A percentile compares a stretch with the other conserved stretches of the same genome.
Evolutionary conservation across 768 basidiomycete genomes (phyloP).

Genomic region (Agaricus blazei): DNA sequence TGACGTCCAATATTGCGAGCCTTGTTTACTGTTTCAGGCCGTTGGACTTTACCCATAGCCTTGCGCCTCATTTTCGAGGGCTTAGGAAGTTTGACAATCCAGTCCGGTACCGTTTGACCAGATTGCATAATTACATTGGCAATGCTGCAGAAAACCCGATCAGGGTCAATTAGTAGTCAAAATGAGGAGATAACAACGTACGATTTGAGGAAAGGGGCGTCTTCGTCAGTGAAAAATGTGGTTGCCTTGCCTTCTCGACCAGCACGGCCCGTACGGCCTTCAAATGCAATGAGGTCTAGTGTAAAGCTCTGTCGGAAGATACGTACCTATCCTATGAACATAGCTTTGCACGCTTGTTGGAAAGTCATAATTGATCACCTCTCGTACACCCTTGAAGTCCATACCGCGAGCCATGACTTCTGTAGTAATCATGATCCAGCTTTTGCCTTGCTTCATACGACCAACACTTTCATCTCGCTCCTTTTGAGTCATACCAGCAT

Average conservation of each 20-base stretch:
- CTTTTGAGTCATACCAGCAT: conserved; percentile 84
- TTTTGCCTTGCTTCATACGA: conserved; percentile 83
- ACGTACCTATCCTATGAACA: conserved; percentile 86
- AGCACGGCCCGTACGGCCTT: conserved; percentile 92
- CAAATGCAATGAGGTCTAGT: neutral
- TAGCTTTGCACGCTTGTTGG: conserved; percentile 95
- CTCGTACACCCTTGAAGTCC: conserved; percentile 92
- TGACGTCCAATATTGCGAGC: conserved; percentile 63
- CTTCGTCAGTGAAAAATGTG: conserved; percentile 94
- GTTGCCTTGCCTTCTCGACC: conserved; percentile 90
- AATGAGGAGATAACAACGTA: conserved; percentile 21
- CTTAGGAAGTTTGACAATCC: conserved; percentile 93
- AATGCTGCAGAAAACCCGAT: conserved; percentile 46
- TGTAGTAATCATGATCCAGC: conserved; percentile 94
- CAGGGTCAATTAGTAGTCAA: conserved; percentile 4
- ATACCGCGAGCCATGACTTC: conserved; percentile 98
- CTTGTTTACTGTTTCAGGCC: conserved; percentile 67
- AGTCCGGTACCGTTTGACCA: conserved; percentile 87
- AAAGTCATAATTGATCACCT: conserved; percentile 97
- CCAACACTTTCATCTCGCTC: conserved; percentile 83
- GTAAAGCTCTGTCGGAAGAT: neutral
- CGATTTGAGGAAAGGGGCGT: conserved; percentile 89
- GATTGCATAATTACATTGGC: conserved; percentile 95
- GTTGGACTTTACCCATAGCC: conserved; percentile 81
- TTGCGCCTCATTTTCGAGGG: conserved; percentile 86